Percentiles rank a stretch among this genome's conserved stretches.
Evolutionary conservation across 192 early-diverging fungal species (phyloP).

Genomic region (Backusella sp.): DNA sequence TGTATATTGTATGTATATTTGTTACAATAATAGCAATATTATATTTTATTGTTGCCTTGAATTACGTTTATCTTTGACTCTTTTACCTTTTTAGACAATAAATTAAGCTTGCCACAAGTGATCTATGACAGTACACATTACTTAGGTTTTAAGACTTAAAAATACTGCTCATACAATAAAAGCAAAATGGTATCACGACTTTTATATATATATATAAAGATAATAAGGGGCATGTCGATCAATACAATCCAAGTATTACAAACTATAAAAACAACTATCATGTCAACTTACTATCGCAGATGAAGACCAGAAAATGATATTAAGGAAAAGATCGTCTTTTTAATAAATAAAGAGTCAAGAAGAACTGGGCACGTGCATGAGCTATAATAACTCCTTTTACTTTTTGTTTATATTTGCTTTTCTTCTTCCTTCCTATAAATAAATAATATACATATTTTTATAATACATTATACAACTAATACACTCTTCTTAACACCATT

Average conservation of each 20-base stretch:
- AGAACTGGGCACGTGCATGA: not conserved
- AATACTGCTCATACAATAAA: not conserved
- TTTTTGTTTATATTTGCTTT: conserved; percentile 4
- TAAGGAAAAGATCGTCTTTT: conserved; percentile 7
- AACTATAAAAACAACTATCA: conserved; percentile 2
- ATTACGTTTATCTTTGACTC: conserved; percentile 84
- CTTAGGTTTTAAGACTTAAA: conserved; percentile 32
- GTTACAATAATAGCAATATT: not conserved
- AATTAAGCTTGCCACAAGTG: conserved; percentile 74
- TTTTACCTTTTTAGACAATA: conserved; percentile 96
- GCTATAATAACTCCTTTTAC: not conserved
- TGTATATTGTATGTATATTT: not conserved
- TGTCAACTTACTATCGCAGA: not conserved
- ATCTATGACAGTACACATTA: conserved; percentile 69
- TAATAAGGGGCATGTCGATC: not conserved
- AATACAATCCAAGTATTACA: not conserved
- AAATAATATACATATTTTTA: not conserved
- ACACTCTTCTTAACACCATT: not conserved
- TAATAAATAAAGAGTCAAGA: conserved; percentile 4
- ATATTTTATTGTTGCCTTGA: conserved; percentile 85
- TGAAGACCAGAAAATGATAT: not conserved
- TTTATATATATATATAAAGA: no score
- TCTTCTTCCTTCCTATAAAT: not conserved
- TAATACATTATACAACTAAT: not conserved
- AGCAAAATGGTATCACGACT: not conserved